These are phyloP conservation scores for Pleomassaria siparia DNA, from an alignment of 2,329 filamentous ascomycete species.

Conservation along the genomic window DNA sequence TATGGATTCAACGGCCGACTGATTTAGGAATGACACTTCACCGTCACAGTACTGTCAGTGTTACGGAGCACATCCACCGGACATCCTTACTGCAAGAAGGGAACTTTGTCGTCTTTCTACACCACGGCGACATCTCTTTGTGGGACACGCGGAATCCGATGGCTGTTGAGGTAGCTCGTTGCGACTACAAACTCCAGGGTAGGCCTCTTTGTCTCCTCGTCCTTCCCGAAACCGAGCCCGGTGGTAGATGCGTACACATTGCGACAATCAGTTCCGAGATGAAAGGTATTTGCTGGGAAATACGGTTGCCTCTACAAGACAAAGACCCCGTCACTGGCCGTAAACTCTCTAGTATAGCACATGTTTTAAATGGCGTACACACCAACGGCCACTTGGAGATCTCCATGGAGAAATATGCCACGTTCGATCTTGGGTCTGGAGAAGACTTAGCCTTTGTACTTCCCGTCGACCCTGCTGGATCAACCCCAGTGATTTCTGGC, in stretches of 20 bases:
- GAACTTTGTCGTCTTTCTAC: constrained; percentile 77
- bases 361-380: constrained; percentile 25
- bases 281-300: constrained; percentile 79
- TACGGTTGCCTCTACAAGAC: constrained; percentile 58
- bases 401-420: constrained; percentile 67
- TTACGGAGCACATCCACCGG: constrained; percentile 72
- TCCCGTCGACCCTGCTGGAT: constrained; percentile 84
- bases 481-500: constrained; percentile 68
- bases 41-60: constrained; percentile 68
- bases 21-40: constrained; percentile 57
- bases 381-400: constrained; percentile 39
- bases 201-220: constrained; percentile 80
- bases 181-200: constrained; percentile 62
- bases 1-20: constrained; percentile 72
- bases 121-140: constrained; percentile 68
- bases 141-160: constrained; percentile 72
- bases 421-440: constrained; percentile 64
- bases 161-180: constrained; percentile 61
- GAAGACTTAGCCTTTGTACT: constrained; percentile 63
- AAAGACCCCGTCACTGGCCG: constrained; percentile 30
- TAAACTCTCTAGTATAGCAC: constrained; percentile 22
- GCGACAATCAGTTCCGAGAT: constrained; percentile 81
- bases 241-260: constrained; percentile 60
- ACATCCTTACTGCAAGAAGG: constrained; percentile 78
- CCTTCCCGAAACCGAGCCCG: constrained; percentile 65